Base-by-base conservation (phyloP, 2,329 filamentous ascomycete genomes). In the Fusarium mexicanum region DNA sequence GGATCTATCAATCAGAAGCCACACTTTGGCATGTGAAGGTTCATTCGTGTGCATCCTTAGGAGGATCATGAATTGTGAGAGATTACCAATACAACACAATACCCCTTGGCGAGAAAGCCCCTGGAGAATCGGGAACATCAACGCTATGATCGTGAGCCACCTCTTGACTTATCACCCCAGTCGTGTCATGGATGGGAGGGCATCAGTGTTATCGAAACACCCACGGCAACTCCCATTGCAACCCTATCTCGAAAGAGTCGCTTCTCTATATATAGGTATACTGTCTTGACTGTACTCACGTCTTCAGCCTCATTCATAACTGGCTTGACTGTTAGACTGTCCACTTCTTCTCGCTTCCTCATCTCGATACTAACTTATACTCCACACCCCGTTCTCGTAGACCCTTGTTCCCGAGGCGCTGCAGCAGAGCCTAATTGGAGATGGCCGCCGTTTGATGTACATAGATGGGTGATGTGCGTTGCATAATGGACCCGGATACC, bases 11-110 rank as follows among this genome's bases (percentile, higher is more conserved):
- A 55, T 64, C 55, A 66, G 67, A 67, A 63, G 43, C 48, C 47
- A 43, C 51, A n/a, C 54, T 64, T 37, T 64, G 65, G 60, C 75
- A 77, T 77, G 75, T 77, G 75, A 77, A 75, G 65, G 51, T 41
- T 60, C 47, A 33, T 41, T 62, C 24, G 37, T 51, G 35, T 41
- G 54, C 46, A 55, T 64, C 63, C 63, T 64, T 18, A 50, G 31
- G 24, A 46, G 24, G 26, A 44, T 50, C 26, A 53, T 59, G 43
- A 59, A 44, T 17, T 61, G 50, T 61, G 50, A 62, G 50, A 48
- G 53, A 59, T 72, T 46, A 55, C 40, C 48, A 55, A 43, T 47
- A 55, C 53, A 18, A 6, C 20, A 14, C 24, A 18, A 6, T 26
- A 20, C 24, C 54, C 58, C 46, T 33, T 43, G 44, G 53, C 40